phyloP scores from a whole-genome alignment of 768 basidiomycete species.

The Podaxis carcinomalis region DNA sequence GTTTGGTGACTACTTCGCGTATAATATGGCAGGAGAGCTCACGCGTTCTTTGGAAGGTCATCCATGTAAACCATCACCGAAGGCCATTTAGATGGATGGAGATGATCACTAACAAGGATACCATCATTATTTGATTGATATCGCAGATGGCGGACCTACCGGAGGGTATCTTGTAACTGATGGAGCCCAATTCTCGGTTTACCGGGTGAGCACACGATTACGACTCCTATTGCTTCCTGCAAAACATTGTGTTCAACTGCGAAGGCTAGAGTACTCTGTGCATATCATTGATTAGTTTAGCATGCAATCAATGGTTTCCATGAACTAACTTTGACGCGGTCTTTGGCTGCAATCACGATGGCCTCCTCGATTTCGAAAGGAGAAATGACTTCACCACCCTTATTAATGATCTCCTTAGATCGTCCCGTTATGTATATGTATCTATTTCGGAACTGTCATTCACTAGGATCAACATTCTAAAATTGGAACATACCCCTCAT shows the following conservation, averaged over 20 bases:
- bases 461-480: not conserved
- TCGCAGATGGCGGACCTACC: slow-evolving; percentile 17
- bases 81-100: slow-evolving; percentile 49
- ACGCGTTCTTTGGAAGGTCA: slow-evolving; percentile 42
- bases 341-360: slow-evolving; percentile 36
- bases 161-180: slow-evolving; percentile 40
- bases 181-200: slow-evolving; percentile 32
- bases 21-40: not conserved
- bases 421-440: slow-evolving; percentile 51
- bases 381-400: slow-evolving; percentile 58
- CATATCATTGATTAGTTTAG: not conserved
- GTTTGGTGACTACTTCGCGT: not conserved
- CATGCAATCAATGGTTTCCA: not conserved
- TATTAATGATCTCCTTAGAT: slow-evolving; percentile 57
- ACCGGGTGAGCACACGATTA: slow-evolving; percentile 32
- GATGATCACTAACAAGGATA: slow-evolving; percentile 26
- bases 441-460: slow-evolving; percentile 13
- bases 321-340: slow-evolving; percentile 30
- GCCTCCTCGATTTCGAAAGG: slow-evolving; percentile 62
- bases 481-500: slow-evolving; percentile 30
- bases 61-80: slow-evolving; percentile 44
- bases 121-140: not conserved
- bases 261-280: slow-evolving; percentile 36
- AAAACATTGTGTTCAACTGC: slow-evolving; percentile 42
- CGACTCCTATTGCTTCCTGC: slow-evolving; percentile 43